phyloP scores from a whole-genome alignment of 1,139 yeast species.

The Candida sp. region DNA sequence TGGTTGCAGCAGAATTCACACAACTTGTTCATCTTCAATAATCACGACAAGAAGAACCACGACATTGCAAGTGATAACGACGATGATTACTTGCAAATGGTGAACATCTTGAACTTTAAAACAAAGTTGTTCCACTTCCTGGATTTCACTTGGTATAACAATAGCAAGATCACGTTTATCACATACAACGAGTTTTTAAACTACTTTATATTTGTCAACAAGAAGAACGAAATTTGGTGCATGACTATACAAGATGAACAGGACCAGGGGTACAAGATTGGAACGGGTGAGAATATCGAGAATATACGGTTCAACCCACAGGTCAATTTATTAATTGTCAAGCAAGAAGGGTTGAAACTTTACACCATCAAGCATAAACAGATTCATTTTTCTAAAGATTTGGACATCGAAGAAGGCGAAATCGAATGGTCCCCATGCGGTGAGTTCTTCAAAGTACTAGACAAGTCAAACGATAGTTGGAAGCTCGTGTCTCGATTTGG shows the following conservation, averaged over 20 bases:
- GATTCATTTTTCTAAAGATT: constrained; percentile 17
- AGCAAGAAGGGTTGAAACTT: constrained; percentile 16
- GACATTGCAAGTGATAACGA: constrained; percentile 6
- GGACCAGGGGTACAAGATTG: constrained; percentile 18
- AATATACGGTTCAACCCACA: constrained; percentile 30
- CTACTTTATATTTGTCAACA: constrained; percentile 36
- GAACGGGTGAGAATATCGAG: constrained; percentile 8
- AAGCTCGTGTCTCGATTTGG: constrained; percentile 42
- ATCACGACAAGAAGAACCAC: constrained; percentile 18
- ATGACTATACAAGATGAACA: constrained; percentile 22
- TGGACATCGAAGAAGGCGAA: constrained; percentile 11
- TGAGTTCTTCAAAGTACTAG: constrained; percentile 28
- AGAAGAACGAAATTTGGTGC: constrained; percentile 32
- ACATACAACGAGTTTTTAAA: constrained; percentile 30
- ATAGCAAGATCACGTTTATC: constrained; percentile 23
- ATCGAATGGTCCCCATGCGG: constrained; percentile 44
- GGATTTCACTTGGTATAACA: constrained; percentile 35
- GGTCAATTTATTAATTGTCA: constrained; percentile 23
- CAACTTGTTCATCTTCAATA: constrained; percentile 36
- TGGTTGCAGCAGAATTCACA: constrained; percentile 49
- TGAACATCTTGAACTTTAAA: constrained; percentile 37
- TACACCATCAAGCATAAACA: constrained; percentile 16
- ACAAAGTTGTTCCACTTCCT: constrained; percentile 31
- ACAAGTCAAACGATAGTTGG: constrained; percentile 34
- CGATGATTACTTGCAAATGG: constrained; percentile 31